These are phyloP conservation scores for Ajuga reptans DNA, from an alignment of 305 asterid genomes.

Conservation along the genomic window DNA sequence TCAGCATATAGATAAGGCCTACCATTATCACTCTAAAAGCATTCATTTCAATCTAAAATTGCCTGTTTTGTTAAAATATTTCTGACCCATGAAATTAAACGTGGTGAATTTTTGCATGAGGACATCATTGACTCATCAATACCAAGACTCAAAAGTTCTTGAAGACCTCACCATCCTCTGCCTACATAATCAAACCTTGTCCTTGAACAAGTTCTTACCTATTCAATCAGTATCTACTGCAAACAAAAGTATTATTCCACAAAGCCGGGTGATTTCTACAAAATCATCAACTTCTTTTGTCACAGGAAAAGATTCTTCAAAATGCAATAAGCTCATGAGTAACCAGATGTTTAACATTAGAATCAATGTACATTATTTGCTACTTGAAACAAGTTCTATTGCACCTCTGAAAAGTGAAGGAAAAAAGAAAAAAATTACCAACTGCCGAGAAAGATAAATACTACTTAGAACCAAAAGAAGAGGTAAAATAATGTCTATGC, in stretches of 20 bases:
- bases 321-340: slow-evolving; percentile 7
- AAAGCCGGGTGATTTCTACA: not conserved
- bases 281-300: slow-evolving; percentile 9
- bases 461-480: slow-evolving; percentile 12
- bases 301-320: not conserved
- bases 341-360: not conserved
- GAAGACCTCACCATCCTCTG: too few relatives aligned
- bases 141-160: too few relatives aligned
- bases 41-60: too few relatives aligned
- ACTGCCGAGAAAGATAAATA: not conserved
- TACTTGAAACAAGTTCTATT: not conserved
- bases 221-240: not conserved
- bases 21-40: too few relatives aligned
- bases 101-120: too few relatives aligned
- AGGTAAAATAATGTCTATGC: slow-evolving; percentile 9
- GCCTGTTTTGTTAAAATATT: too few relatives aligned
- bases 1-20: too few relatives aligned
- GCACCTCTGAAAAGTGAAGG: not conserved
- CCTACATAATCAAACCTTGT: too few relatives aligned
- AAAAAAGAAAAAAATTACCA: not conserved
- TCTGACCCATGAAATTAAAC: too few relatives aligned
- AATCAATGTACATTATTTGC: slow-evolving; percentile 18
- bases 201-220: too few relatives aligned
- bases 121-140: too few relatives aligned
- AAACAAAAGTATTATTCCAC: not conserved